These are phyloP conservation scores for Dothistroma septosporum DNA, from an alignment of 2,329 filamentous ascomycete genomes.

Conservation along the genomic window DNA sequence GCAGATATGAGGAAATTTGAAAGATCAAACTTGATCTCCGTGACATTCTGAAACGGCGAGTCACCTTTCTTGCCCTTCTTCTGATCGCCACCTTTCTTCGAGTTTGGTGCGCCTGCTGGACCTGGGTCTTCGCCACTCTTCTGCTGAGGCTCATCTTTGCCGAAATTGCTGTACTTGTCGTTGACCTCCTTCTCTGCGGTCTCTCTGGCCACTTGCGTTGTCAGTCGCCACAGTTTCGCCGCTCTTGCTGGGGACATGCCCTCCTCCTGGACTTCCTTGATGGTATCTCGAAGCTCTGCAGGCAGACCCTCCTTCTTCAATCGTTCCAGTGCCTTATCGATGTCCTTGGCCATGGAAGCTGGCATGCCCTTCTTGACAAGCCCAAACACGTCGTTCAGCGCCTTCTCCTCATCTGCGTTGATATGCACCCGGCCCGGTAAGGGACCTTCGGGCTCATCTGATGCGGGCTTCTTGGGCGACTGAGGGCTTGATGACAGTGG, in stretches of 20 bases:
- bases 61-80: constrained; percentile 41
- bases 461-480: constrained; percentile 33
- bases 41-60: constrained; percentile 36
- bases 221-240: constrained; percentile 57
- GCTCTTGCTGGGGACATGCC: constrained; percentile 58
- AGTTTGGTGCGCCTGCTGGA: constrained; percentile 26
- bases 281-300: constrained; percentile 60
- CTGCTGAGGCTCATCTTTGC: constrained; percentile 38
- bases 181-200: constrained; percentile 41
- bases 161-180: constrained; percentile 21
- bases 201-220: constrained; percentile 54
- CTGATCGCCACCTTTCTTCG: constrained; percentile 37
- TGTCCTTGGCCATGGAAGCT: constrained; percentile 54
- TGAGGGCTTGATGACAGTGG: constrained; percentile 35
- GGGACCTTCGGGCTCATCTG: constrained; percentile 38
- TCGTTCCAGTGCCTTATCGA: constrained; percentile 58
- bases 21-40: constrained; percentile 53
- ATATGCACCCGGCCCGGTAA: constrained; percentile 43
- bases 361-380: constrained; percentile 58
- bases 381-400: constrained; percentile 55
- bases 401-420: constrained; percentile 53
- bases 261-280: constrained; percentile 52
- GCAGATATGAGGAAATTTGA: constrained; percentile 54
- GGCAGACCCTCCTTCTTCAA: constrained; percentile 69
- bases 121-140: constrained; percentile 45